A percentile compares a stretch with the other conserved stretches of the same genome.
These are phyloP conservation scores for Syzygium jambos DNA, from an alignment of 345 rosid genomes.

Conservation along the genomic window DNA sequence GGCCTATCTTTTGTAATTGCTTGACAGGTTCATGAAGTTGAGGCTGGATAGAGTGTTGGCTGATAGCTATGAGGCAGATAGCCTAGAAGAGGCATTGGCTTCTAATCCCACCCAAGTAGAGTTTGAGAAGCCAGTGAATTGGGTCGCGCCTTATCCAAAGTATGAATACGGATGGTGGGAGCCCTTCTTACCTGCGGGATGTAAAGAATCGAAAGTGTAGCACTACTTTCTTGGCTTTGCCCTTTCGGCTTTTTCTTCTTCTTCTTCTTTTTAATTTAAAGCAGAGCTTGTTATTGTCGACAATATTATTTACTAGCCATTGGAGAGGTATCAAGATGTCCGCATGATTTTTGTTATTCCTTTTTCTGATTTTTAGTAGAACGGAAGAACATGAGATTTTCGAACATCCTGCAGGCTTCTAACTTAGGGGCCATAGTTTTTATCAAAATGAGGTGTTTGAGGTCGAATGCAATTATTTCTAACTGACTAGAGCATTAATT, in stretches of 20 bases:
- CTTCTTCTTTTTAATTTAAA: not conserved
- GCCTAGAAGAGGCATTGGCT: slow-evolving; percentile 74
- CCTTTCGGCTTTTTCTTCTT: slow-evolving; percentile 1
- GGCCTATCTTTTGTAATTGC: not conserved
- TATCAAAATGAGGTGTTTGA: not conserved
- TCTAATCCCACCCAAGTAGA: slow-evolving; percentile 52
- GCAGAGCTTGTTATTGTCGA: not conserved
- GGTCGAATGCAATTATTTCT: not conserved
- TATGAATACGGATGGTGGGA: slow-evolving; percentile 97
- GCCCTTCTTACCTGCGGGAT: slow-evolving; percentile 53
- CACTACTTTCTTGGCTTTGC: not conserved
- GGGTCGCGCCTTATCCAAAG: slow-evolving; percentile 94
- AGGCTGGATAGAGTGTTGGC: slow-evolving; percentile 88
- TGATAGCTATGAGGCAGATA: slow-evolving; percentile 60
- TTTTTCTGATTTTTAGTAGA: not conserved
- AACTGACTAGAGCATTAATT: not conserved
- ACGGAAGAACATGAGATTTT: not conserved
- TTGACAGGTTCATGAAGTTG: slow-evolving; percentile 84
- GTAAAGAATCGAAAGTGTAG: slow-evolving; percentile 45
- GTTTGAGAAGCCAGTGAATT: slow-evolving; percentile 75
- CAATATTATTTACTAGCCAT: not conserved
- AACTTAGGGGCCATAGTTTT: not conserved
- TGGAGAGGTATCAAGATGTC: not conserved
- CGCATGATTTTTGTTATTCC: not conserved
- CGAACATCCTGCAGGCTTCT: not conserved